phyloP scores from a whole-genome alignment of 371 early-diverging fungal genomes.

The Actinomucor elegans region DNA sequence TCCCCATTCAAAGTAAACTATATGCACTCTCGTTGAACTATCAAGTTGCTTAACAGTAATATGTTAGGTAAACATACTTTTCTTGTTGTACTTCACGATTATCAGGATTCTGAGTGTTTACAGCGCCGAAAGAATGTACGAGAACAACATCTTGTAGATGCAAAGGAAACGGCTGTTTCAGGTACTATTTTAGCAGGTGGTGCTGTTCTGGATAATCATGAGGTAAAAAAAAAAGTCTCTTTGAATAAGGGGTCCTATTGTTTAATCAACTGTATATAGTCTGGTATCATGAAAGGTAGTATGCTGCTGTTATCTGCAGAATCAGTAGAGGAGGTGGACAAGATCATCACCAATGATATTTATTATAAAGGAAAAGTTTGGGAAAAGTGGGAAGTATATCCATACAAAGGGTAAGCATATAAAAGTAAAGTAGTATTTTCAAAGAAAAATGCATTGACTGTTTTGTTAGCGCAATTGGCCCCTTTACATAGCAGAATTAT shows the following conservation, averaged over 20 bases:
- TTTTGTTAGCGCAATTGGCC: too few relatives aligned
- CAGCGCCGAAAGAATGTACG: conserved; percentile 50
- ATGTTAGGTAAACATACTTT: conserved; percentile 17
- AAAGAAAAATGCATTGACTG: too few relatives aligned
- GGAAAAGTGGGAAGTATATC: conserved; percentile 53
- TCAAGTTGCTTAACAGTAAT: neutral
- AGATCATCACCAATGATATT: conserved; percentile 43
- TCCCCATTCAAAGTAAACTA: neutral
- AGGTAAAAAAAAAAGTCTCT: conserved; percentile 12
- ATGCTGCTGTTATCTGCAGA: conserved; percentile 50
- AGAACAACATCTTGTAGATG: conserved; percentile 42
- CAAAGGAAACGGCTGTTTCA: conserved; percentile 21
- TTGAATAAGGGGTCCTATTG: neutral
- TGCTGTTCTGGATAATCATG: conserved; percentile 50
- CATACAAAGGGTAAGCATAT: conserved; percentile 28
- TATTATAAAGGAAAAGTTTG: conserved; percentile 63
- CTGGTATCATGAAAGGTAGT: conserved; percentile 59
- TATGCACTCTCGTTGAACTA: too few relatives aligned
- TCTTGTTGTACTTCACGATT: conserved; percentile 53
- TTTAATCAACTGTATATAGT: conserved; percentile 1
- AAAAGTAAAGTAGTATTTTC: too few relatives aligned
- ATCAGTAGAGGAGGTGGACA: conserved; percentile 38
- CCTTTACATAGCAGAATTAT: too few relatives aligned
- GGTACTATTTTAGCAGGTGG: conserved; percentile 50
- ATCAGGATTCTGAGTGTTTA: conserved; percentile 44